A percentile compares a stretch with the other conserved stretches of the same genome.
Conservation (phyloP, 768 basidiomycete genomes). For the Russula griseocarnosa region DNA sequence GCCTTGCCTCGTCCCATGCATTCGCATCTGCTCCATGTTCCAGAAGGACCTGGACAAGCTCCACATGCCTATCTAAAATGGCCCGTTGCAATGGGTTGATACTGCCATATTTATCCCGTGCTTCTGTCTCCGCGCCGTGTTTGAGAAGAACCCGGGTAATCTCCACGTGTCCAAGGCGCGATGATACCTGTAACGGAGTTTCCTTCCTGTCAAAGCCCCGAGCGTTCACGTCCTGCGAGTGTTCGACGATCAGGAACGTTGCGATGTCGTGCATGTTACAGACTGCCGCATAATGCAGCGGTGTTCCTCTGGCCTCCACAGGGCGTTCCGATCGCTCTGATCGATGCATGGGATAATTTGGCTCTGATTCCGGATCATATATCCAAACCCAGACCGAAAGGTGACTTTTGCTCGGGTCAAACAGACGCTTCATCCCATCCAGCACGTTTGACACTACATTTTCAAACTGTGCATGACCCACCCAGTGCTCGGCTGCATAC, state of each 20-base stretch:
- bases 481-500: slow-evolving; percentile 14
- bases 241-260: background rate
- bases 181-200: background rate
- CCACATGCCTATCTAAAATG: too few relatives aligned
- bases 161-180: background rate
- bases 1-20: background rate
- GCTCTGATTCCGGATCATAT: background rate
- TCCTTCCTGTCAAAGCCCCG: background rate
- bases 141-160: background rate
- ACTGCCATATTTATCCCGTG: accelerated
- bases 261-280: background rate
- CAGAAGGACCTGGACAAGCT: background rate
- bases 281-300: background rate
- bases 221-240: background rate
- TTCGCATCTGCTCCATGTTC: background rate
- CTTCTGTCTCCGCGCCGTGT: background rate
- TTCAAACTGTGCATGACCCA: background rate
- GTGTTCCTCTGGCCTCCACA: background rate
- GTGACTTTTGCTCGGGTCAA: background rate
- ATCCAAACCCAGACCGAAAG: slow-evolving; percentile 8
- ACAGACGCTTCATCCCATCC: background rate
- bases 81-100: background rate
- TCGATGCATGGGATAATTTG: accelerated
- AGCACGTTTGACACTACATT: background rate
- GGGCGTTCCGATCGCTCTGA: background rate